Base-by-base conservation (phyloP, 805 yeast species). In the Suhomyces canberraensis region DNA sequence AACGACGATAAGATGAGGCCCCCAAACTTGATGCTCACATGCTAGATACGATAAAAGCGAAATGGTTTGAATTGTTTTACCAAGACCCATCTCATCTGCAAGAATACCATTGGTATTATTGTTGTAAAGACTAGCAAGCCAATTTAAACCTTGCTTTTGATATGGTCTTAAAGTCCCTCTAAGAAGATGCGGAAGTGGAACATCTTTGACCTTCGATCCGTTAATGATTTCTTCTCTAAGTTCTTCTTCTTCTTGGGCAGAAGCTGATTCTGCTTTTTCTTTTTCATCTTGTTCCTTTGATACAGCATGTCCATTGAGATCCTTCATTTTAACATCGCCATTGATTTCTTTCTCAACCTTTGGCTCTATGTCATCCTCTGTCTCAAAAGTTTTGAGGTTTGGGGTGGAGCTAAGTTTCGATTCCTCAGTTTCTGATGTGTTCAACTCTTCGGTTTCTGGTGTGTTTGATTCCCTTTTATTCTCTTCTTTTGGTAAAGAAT, bases 1-100 rank as follows among this genome's bases (percentile, higher is more conserved):
- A 4, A 93, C 99, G 41, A 93, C 81, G 62, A 93, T 90, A 37
- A 93, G 67, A 66, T 93, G 99, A 0, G 98, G 99, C 0, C 98
- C 98, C 99, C 99, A 93, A 13, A 83, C 77, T 41, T 86, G 84
- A 52, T 90, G 90, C 50, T 84, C 95, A 51, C 96, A 88, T 0
- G 99, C 98, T 35, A 93, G 66, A 57, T 90, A 90, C 0, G 95
- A 73, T 14, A 93, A 63, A 28, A 93, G 62, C 0, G 97, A 78
- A 35, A 93, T 93, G 0, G 98, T 93, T 58, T 93, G 99, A 40
- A 93, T 91, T 0, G 99, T 93, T 57, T 93, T 93, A 47, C 95
- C 98, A 28, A 93, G 72, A 37, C 99, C 99, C 99, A 93, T 93
- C 58, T 93, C 99, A 61, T 93, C 99, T 1, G 99, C 99, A 31